Evolutionary conservation across 495 filamentous ascomycete genomes (phyloP).

Genomic region (Penicillium pulvis): DNA sequence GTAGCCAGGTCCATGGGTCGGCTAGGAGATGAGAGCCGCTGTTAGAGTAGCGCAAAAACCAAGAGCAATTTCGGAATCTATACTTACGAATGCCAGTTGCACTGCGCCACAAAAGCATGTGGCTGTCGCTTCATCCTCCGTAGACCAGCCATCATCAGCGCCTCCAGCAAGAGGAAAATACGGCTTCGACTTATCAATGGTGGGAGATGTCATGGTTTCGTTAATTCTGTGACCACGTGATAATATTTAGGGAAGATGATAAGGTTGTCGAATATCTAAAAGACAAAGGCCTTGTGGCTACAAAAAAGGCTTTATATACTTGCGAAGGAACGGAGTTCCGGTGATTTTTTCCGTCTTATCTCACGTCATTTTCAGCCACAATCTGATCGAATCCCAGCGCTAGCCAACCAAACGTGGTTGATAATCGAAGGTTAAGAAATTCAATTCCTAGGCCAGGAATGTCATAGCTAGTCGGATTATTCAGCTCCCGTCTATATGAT

Average conservation of each 20-base stretch:
- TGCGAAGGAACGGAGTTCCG: neutral
- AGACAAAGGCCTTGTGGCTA: neutral
- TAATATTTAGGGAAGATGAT: neutral
- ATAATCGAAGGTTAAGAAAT: neutral
- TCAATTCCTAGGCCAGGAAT: neutral
- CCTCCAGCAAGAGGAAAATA: constrained; percentile 8
- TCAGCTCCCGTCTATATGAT: too few species aligned
- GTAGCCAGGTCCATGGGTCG: constrained; percentile 42
- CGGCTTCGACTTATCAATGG: constrained; percentile 5
- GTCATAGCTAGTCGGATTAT: too few species aligned
- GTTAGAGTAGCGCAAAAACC: constrained; percentile 2
- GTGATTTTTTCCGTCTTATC: neutral
- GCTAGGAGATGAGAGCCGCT: constrained; percentile 26
- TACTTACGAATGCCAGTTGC: constrained; percentile 9
- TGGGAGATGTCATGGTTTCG: neutral
- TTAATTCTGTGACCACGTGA: neutral
- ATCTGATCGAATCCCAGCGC: neutral
- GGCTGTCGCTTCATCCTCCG: constrained; percentile 12
- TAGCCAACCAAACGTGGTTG: neutral
- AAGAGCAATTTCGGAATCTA: neutral
- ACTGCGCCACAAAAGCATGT: constrained; percentile 12
- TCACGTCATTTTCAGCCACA: neutral
- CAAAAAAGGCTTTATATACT: neutral
- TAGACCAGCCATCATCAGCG: constrained; percentile 11
- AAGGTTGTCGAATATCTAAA: neutral